Evolutionary conservation across 495 filamentous ascomycete genomes (phyloP), one percentile per base, ranked within the genome.

Genomic region (Arthonia radiata): DNA sequence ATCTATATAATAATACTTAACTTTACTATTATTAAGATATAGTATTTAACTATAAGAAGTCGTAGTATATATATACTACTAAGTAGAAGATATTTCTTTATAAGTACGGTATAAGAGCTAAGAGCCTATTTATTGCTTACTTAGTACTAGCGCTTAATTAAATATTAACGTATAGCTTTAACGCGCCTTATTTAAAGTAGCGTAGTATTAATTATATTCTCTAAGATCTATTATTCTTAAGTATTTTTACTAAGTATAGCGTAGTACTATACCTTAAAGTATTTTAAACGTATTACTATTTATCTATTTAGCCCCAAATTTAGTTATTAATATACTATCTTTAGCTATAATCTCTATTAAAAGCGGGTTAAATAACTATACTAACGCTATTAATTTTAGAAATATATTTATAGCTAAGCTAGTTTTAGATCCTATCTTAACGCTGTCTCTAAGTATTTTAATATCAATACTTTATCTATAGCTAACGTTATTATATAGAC

Each of bases 291-390:
- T 11, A 11, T 6, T 7, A 11, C 19, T 22, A 22, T 22, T 7
- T 22, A 22, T 7, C 6, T 6, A 22, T 11, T 11, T 22, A 22
- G 19, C 11, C 11, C 6, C 11, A 22, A 22, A 11, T 7, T 11
- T 22, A 22, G 19, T 22, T 7, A 6, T 22, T 22, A 22, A 22
- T 22, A 22, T n/a, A n/a, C n/a, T n/a, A n/a, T n/a, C n/a, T n/a
- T n/a, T n/a, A n/a, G n/a, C n/a, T n/a, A n/a, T n/a, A n/a, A n/a
- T n/a, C n/a, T n/a, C n/a, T n/a, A n/a, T n/a, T n/a, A n/a, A n/a
- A n/a, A n/a, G n/a, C n/a, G n/a, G n/a, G n/a, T n/a, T n/a, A n/a
- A n/a, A n/a, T n/a, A n/a, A n/a, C n/a, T n/a, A n/a, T n/a, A n/a
- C n/a, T n/a, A n/a, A n/a, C n/a, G n/a, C n/a, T n/a, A n/a, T n/a